Evolutionary conservation across 306 rosid species (phyloP).

Genomic region (Corylus heterophylla): DNA sequence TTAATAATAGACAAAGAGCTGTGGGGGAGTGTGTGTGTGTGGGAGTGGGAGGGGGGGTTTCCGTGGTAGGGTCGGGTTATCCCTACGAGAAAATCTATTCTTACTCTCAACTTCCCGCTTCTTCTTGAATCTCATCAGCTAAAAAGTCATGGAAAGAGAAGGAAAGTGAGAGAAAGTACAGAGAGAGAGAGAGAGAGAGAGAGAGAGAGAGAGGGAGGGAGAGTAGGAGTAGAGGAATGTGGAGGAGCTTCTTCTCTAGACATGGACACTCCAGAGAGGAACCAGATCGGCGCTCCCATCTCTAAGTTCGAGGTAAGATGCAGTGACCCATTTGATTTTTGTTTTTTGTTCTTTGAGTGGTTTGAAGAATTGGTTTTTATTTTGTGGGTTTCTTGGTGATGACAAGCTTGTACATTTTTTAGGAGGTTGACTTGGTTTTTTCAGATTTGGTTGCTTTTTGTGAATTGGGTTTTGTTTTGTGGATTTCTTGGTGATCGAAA

Average conservation of each 20-base stretch:
- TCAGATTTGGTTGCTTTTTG: not conserved
- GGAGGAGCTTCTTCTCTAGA: conserved; percentile 36
- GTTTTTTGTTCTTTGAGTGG: not conserved
- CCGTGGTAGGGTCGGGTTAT: conserved; percentile 60
- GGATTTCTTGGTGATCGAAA: not conserved
- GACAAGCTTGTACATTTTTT: not conserved
- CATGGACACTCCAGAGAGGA: conserved; percentile 90
- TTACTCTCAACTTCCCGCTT: conserved; percentile 57
- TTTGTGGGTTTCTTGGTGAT: not conserved
- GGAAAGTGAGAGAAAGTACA: conserved; percentile 21
- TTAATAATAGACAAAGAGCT: conserved; percentile 26
- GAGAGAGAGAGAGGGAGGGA: not conserved
- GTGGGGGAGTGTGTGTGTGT: conserved; percentile 28
- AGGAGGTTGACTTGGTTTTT: conserved; percentile 5
- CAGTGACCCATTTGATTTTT: not conserved
- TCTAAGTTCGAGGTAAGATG: conserved; percentile 61
- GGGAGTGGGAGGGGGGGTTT: conserved; percentile 18
- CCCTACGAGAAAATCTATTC: conserved; percentile 50
- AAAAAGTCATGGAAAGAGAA: conserved; percentile 4
- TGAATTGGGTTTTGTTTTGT: conserved; percentile 13
- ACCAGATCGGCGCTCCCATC: conserved; percentile 60
- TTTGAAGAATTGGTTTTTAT: conserved; percentile 5
- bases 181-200: conserved; percentile 6
- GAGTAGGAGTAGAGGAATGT: conserved; percentile 21
- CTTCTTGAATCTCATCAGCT: conserved; percentile 46